Conservation (phyloP, 371 early-diverging fungal genomes). For the Syncephalis plumigaleata region DNA sequence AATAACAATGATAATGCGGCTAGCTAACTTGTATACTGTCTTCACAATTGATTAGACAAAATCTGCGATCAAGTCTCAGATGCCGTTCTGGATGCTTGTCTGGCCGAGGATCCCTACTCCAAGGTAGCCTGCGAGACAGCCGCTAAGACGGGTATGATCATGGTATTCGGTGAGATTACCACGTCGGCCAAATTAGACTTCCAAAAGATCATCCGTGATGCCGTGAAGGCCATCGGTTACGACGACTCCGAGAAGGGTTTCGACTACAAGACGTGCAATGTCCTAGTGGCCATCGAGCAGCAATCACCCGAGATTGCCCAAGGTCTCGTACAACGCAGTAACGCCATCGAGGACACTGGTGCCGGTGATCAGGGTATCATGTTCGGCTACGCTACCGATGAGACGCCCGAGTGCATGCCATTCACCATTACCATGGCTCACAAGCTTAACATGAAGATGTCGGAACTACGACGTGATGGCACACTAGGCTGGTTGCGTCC, state of each 20-base stretch:
- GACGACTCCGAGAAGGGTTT: constrained; percentile 95
- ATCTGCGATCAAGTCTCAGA: constrained; percentile 98
- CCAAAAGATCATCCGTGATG: constrained; percentile 94
- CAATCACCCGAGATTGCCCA: constrained; percentile 98
- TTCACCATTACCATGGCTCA: constrained; percentile 90
- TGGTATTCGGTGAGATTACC: constrained; percentile 99
- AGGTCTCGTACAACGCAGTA: constrained; percentile 80
- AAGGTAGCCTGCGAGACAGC: constrained; percentile 99
- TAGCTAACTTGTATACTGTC: too few relatives aligned
- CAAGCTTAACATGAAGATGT: constrained; percentile 91
- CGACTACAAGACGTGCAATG: constrained; percentile 99
- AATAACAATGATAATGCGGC: too few relatives aligned
- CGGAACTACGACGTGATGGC: constrained; percentile 87
- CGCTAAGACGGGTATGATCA: constrained; percentile 98
- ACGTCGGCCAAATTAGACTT: constrained; percentile 94
- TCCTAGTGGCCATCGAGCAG: constrained; percentile 96
- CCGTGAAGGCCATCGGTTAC: constrained; percentile 97
- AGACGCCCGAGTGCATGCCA: constrained; percentile 99
- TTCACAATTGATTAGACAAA: too few relatives aligned
- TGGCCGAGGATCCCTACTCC: constrained; percentile 87
- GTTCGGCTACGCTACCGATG: constrained; percentile 97
- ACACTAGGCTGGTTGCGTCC: constrained; percentile 87
- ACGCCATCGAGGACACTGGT: constrained; percentile 91
- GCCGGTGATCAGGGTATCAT: constrained; percentile 98
- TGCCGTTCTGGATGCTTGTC: constrained; percentile 97